Evolutionary conservation across 2,329 filamentous ascomycete genomes (phyloP).

Genomic region (Colletotrichum higginsianum): DNA sequence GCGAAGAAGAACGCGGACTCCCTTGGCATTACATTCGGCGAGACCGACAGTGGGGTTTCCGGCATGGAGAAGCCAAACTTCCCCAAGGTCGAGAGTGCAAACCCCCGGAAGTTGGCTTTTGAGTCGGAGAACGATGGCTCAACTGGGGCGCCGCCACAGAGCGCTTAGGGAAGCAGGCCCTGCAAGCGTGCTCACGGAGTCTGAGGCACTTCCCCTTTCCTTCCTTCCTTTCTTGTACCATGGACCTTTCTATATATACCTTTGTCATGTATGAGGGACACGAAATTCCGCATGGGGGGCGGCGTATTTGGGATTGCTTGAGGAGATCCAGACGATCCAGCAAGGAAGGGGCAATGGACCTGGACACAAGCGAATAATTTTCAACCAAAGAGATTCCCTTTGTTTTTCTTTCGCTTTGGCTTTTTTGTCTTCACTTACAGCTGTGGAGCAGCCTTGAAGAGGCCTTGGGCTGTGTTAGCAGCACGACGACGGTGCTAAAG

Average conservation of each 20-base stretch:
- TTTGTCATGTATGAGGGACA: constrained; percentile 44
- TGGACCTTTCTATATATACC: constrained; percentile 42
- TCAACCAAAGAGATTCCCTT: constrained; percentile 39
- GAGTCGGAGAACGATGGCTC: constrained; percentile 49
- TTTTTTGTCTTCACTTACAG: background rate
- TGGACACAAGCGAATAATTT: constrained; percentile 42
- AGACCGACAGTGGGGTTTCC: constrained; percentile 60
- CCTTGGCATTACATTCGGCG: constrained; percentile 60
- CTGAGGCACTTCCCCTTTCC: constrained; percentile 25
- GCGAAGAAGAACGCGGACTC: constrained; percentile 52
- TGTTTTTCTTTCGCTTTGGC: constrained; percentile 18
- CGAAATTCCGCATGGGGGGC: constrained; percentile 41
- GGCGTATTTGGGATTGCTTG: constrained; percentile 42
- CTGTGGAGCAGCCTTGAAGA: background rate
- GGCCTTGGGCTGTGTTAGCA: constrained; percentile 10
- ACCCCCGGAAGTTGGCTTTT: constrained; percentile 44
- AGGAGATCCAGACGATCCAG: constrained; percentile 27
- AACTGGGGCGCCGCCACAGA: constrained; percentile 47
- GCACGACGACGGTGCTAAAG: background rate
- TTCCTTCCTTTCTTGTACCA: constrained; percentile 41
- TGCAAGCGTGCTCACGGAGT: constrained; percentile 1
- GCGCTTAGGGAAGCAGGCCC: constrained; percentile 46
- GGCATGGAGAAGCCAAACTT: constrained; percentile 57
- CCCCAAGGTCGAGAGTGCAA: constrained; percentile 51
- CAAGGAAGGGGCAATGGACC: constrained; percentile 20